Conservation (phyloP, 1,284 basidiomycete species). For the Pseudozyma sp. region DNA sequence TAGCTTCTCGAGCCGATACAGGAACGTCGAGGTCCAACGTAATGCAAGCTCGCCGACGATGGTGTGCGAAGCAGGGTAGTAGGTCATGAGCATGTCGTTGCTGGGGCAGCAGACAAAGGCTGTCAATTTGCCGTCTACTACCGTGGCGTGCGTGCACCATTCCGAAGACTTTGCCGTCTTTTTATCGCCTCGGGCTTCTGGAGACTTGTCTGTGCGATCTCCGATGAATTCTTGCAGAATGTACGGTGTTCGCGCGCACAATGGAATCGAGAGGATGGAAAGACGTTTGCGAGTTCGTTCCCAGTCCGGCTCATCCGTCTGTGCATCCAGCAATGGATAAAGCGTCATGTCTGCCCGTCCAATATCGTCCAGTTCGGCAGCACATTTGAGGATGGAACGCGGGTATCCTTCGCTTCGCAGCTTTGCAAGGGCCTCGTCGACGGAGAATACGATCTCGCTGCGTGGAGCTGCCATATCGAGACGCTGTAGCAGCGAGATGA, state of each 20-base stretch:
- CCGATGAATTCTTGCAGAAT: slow-evolving; percentile 66
- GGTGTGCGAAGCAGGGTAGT: slow-evolving; percentile 67
- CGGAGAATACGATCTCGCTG: slow-evolving; percentile 66
- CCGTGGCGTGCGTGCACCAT: slow-evolving; percentile 71
- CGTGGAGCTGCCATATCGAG: slow-evolving; percentile 67
- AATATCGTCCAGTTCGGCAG: slow-evolving; percentile 69
- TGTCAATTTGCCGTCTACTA: slow-evolving; percentile 69
- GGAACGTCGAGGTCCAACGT: slow-evolving; percentile 68
- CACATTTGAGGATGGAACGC: slow-evolving; percentile 67
- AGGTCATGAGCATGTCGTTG: slow-evolving; percentile 72
- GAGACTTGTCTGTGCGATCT: slow-evolving; percentile 30
- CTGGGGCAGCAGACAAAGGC: slow-evolving; percentile 71
- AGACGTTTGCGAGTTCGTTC: slow-evolving; percentile 37
- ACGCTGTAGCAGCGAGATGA: slow-evolving; percentile 67
- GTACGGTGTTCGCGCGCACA: slow-evolving; percentile 55
- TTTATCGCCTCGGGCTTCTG: neutral
- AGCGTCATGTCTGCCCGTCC: slow-evolving; percentile 70
- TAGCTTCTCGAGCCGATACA: slow-evolving; percentile 57
- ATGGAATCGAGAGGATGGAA: slow-evolving; percentile 46
- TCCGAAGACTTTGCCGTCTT: slow-evolving; percentile 51
- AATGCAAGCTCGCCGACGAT: slow-evolving; percentile 67
- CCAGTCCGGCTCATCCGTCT: slow-evolving; percentile 40
- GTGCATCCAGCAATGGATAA: slow-evolving; percentile 62
- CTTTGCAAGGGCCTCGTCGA: slow-evolving; percentile 67
- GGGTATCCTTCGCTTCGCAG: slow-evolving; percentile 46